Evolutionary conservation across 441 rosid genomes (phyloP).

Genomic region (Gossypium davidsonii): DNA sequence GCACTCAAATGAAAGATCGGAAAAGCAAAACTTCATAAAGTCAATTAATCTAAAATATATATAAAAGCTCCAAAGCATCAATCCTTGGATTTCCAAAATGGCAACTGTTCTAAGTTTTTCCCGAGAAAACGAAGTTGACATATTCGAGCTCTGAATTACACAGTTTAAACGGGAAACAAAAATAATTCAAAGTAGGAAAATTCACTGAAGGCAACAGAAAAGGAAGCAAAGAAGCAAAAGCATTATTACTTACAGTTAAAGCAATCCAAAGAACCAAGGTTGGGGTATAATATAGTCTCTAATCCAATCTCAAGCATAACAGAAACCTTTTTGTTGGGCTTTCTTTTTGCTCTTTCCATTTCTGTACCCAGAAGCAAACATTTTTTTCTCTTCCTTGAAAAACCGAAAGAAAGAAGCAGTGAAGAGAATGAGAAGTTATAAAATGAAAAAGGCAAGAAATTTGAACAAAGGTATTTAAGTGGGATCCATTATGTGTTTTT

Average conservation of each 20-base stretch:
- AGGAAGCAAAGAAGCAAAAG: conserved; percentile 15
- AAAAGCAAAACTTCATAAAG: neutral
- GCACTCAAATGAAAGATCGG: neutral
- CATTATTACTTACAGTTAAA: conserved; percentile 42
- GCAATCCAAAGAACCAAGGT: conserved; percentile 36
- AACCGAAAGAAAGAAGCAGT: neutral
- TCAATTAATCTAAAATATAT: neutral
- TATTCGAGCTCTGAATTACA: neutral
- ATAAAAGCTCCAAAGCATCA: neutral
- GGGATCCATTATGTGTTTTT: conserved; percentile 8
- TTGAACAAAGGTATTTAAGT: neutral
- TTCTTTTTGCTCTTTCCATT: neutral
- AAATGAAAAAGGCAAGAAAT: neutral
- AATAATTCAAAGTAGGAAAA: neutral
- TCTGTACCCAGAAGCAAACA: conserved; percentile 3
- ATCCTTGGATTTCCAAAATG: conserved; percentile 12
- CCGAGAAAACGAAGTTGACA: neutral
- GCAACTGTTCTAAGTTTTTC: neutral
- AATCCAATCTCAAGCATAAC: conserved; percentile 3
- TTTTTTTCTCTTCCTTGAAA: neutral
- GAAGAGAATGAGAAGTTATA: neutral
- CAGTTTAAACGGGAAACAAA: neutral
- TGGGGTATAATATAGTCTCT: conserved; percentile 10
- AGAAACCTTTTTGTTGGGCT: neutral
- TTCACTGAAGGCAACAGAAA: conserved; percentile 2